Evolutionary conservation across 768 basidiomycete genomes (phyloP).

Genomic region (Daedalea quercina): DNA sequence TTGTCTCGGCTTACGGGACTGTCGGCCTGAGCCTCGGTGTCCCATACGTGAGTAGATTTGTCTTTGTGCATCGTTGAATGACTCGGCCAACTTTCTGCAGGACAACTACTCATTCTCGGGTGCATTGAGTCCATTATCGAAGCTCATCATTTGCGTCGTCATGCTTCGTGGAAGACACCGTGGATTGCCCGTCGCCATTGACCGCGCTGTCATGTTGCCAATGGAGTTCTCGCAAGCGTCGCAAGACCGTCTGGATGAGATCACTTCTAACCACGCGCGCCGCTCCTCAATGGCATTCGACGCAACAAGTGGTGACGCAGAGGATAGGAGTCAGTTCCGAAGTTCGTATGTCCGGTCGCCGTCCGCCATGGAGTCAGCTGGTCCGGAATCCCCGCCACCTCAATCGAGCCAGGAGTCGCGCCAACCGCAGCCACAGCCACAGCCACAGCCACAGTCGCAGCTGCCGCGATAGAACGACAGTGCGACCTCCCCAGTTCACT

Average conservation of each 20-base stretch:
- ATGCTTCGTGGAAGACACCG: conserved; percentile 95
- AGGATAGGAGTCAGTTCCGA: neutral
- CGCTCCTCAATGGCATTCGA: neutral
- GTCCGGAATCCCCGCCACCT: no score
- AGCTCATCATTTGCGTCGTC: conserved; percentile 78
- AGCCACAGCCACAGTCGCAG: neutral
- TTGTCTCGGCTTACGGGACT: conserved; percentile 83
- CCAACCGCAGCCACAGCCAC: neutral
- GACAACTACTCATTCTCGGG: conserved; percentile 79
- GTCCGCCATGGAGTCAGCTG: no score
- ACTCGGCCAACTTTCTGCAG: conserved; percentile 31
- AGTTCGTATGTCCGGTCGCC: neutral
- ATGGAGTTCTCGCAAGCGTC: conserved; percentile 13
- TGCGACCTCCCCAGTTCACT: no score
- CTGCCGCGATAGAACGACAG: neutral
- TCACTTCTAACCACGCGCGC: neutral
- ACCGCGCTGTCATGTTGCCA: conserved; percentile 81
- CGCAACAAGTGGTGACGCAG: neutral
- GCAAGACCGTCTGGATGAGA: neutral
- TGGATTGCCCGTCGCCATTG: conserved; percentile 81
- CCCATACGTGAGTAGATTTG: conserved; percentile 49
- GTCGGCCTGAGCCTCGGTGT: conserved; percentile 88
- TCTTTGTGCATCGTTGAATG: conserved; percentile 2
- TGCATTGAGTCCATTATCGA: conserved; percentile 72
- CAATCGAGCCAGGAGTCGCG: no score